Evolutionary conservation across 2,329 filamentous ascomycete species (phyloP), one percentile per base, ranked within the genome.

Genomic region (Colletotrichum echinochloae): DNA sequence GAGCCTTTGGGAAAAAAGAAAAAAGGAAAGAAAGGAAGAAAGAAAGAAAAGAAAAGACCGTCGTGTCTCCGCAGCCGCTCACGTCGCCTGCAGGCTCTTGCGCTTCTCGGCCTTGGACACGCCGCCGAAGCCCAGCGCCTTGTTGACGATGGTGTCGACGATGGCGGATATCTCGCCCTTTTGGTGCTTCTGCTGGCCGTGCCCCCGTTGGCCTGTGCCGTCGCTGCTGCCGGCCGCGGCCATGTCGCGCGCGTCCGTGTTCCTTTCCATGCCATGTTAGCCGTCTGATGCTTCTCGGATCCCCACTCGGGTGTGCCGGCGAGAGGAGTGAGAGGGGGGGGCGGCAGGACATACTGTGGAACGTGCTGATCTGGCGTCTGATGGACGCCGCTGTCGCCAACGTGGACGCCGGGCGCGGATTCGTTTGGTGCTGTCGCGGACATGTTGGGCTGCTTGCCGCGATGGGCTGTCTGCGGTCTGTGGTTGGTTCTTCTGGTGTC

Each of bases 61-160:
- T n/a, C n/a, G n/a, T n/a, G n/a, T n/a, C n/a, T n/a, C n/a, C n/a
- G n/a, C n/a, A n/a, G n/a, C n/a, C n/a, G n/a, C n/a, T n/a, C 60
- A 59, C 18, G 46, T 30, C 48, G 49, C 37, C 28, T 62, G 51
- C 28, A 61, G 55, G 20, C 69, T 65, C 18, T 67, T 71, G 16
- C 66, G 30, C 49, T 52, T 51, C 26, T 51, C 67, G 7, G 55
- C 56, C 26, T 49, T 18, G 18, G 23, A 49, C 12, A 44, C 66
- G 26, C 26, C 35, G n/a, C 56, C 52, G 14, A 44, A 57, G 5
- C 51, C 41, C 11, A 54, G 35, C 18, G 62, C 41, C 41, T 70
- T 62, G 44, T 65, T 60, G 49, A 72, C 35, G 1, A 72, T 8
- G 5, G 64, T 59, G 28, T 72, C 66, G 9, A 72, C 72, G 12